Evolutionary conservation across 305 asterid genomes (phyloP).

Genomic region (Solanum hybrid): DNA sequence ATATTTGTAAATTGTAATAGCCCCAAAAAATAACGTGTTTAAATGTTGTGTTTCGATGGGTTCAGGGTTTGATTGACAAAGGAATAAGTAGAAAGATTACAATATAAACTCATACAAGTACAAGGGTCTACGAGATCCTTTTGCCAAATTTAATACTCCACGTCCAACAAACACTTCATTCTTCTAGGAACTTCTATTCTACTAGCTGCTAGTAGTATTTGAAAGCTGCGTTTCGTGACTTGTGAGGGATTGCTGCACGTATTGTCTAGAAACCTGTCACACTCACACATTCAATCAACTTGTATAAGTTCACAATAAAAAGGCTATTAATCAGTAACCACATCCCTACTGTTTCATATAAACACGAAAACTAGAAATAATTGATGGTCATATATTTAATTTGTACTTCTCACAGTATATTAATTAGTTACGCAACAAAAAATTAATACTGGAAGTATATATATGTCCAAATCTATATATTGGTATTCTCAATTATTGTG

Average conservation of each 20-base stretch:
- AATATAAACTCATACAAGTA: too few species aligned
- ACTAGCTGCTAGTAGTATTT: not conserved
- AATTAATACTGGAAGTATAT: not conserved
- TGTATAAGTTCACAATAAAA: not conserved
- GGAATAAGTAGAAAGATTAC: rapidly evolving
- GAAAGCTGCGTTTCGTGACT: not conserved
- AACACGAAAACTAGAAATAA: not conserved
- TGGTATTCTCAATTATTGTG: not conserved
- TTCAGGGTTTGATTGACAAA: too few species aligned
- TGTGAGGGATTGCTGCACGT: not conserved
- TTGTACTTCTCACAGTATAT: not conserved
- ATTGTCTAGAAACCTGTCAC: not conserved
- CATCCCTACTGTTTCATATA: not conserved
- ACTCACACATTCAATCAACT: not conserved
- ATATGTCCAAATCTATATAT: not conserved
- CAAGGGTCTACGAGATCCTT: too few species aligned
- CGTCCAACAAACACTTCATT: not conserved
- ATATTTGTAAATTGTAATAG: not conserved
- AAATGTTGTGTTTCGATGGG: too few species aligned
- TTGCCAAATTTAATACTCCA: not conserved
- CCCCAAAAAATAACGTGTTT: too few species aligned
- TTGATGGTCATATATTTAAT: not conserved
- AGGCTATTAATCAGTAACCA: not conserved
- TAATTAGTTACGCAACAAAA: not conserved
- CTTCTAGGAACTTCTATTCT: not conserved